Evolutionary conservation across 192 early-diverging fungal genomes (phyloP), one percentile per base, ranked within the genome.

Genomic region (Phycomyces nitens): DNA sequence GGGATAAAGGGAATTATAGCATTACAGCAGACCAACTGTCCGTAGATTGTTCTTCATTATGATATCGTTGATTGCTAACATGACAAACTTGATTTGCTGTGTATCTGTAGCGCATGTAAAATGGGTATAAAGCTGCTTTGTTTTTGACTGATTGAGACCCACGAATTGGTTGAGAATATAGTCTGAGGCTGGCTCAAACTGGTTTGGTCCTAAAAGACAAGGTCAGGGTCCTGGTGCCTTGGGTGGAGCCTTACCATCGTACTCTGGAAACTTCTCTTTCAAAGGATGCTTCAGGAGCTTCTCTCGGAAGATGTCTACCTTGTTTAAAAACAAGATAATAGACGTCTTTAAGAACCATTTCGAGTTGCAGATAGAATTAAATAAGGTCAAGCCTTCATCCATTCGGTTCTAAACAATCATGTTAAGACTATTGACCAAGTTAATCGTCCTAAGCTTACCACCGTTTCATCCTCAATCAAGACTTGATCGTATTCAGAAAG

Each of bases 301-400:
- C 66, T 92, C 89, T 64, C 86, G 88, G 86, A 97, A 96, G 39
- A 94, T 84, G 80, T 97, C 95, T 64, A 95, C 92, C 79, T 97
- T 97, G 88, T 97, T 97, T 59, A 97, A 77, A 82, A 97, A 97
- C 66, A 97, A 77, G 73, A 97, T 97, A 44, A 97, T 92, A 21
- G 93, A 94, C 5, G 95, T 97, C 66, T 93, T 91, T 39, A 91
- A 87, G 54, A 97, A 97, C 95, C 94, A 95, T 66, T 91, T 82
- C 59, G 87, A 90, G 80, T 97, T 96, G 81, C 95, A 97, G 69
- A 97, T 96, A 2, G 94, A 94, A 71, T 94, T 93, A 70, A 97
- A 97, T 57, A 97, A 80, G 5, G 91, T 94, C 71, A 97, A 80
- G 15, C 93, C 93, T 79, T 97, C 95, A 66, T 94, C 89, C 92